A percentile compares a stretch with the other conserved stretches of the same genome.
phyloP scores from a whole-genome alignment of 73 alveolate species.

The Urostyla sp. region DNA sequence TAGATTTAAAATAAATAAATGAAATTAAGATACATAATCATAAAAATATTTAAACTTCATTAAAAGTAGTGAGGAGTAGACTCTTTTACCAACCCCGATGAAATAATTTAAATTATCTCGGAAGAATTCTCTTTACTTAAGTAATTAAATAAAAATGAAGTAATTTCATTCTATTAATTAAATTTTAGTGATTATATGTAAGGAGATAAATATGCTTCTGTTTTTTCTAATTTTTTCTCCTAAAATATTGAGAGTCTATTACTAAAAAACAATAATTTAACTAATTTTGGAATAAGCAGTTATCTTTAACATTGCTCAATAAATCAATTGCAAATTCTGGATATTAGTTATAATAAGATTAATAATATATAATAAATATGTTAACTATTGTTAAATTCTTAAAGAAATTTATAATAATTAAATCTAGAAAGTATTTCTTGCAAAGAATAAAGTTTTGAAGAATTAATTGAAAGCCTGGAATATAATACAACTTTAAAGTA shows the following conservation, averaged over 20 bases:
- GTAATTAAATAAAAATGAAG: neutral
- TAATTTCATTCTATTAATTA: neutral
- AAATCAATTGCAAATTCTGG: conserved; percentile 1
- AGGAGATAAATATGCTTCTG: conserved; percentile 35
- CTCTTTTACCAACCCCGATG: conserved; percentile 28
- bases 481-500: neutral
- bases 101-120: neutral
- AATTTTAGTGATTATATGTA: neutral
- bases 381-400: conserved; percentile 17
- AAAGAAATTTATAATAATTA: conserved; percentile 11
- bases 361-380: neutral
- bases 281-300: neutral
- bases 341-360: conserved; percentile 22
- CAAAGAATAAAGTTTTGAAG: neutral
- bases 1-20: no score
- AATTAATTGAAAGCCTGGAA: neutral
- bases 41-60: neutral
- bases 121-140: neutral
- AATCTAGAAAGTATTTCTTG: conserved; percentile 28
- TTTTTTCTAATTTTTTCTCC: neutral
- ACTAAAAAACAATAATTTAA: neutral
- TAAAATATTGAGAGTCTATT: neutral
- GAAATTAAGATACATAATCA: neutral
- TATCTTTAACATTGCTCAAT: neutral
- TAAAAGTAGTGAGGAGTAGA: conserved; percentile 12